Evolutionary conservation across 441 rosid genomes (phyloP).

Genomic region (Omphalea diandra): DNA sequence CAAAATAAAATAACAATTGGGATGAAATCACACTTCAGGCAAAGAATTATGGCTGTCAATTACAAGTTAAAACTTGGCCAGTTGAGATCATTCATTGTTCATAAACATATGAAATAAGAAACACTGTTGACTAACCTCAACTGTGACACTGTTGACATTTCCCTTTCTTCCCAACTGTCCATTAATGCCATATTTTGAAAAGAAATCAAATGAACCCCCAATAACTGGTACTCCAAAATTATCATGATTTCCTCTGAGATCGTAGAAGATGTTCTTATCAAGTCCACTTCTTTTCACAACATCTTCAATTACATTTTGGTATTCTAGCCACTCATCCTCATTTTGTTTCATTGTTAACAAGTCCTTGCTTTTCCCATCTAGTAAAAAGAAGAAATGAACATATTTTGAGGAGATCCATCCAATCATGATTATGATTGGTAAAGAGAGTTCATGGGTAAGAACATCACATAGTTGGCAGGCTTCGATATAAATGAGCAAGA

Average conservation of each 20-base stretch:
- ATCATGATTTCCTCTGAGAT: constrained; percentile 95
- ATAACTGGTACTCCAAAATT: constrained; percentile 74
- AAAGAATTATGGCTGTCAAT: not conserved
- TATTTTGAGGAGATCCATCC: not conserved
- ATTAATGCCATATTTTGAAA: constrained; percentile 75
- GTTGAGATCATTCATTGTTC: not conserved
- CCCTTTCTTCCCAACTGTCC: constrained; percentile 60
- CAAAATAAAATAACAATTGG: not conserved
- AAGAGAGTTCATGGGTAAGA: not conserved
- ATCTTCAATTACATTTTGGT: constrained; percentile 65
- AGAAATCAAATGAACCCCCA: constrained; percentile 73
- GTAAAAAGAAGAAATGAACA: constrained; percentile 16
- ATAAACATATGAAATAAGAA: constrained; percentile 9
- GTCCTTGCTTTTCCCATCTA: constrained; percentile 94
- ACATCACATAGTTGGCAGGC: not conserved
- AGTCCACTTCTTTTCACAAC: constrained; percentile 63
- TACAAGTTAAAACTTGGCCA: not conserved
- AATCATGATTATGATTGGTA: not conserved
- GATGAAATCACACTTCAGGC: not conserved
- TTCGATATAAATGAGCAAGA: not conserved
- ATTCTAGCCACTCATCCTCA: constrained; percentile 83
- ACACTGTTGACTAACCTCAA: constrained; percentile 72
- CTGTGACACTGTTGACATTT: constrained; percentile 58
- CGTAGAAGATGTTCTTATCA: constrained; percentile 69
- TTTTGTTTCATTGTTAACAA: constrained; percentile 77